phyloP scores from a whole-genome alignment of 2,329 filamentous ascomycete genomes.

The Metarhizium humberi region DNA sequence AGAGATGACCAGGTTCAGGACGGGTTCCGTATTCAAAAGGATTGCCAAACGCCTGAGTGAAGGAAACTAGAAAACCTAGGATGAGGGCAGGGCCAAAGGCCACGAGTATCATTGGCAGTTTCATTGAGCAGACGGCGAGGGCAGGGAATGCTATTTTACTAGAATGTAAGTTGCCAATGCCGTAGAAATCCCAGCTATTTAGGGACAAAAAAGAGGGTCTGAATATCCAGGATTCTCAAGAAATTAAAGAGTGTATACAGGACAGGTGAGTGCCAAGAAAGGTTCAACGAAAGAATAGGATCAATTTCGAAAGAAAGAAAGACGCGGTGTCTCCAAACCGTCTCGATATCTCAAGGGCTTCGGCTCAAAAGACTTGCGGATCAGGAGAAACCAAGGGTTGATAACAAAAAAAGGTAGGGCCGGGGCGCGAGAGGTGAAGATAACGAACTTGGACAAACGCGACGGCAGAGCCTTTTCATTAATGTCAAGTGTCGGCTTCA shows the following conservation, averaged over 20 bases:
- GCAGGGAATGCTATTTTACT: no score
- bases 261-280: background rate
- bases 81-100: background rate
- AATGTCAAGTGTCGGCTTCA: slow-evolving; percentile 1
- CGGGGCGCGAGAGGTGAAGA: background rate
- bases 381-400: slow-evolving; percentile 2
- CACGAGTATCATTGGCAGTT: background rate
- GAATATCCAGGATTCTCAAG: slow-evolving; percentile 3
- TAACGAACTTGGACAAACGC: background rate
- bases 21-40: background rate
- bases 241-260: background rate
- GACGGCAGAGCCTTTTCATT: background rate
- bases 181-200: background rate
- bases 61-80: slow-evolving; percentile 6
- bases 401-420: background rate
- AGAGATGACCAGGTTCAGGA: background rate
- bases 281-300: slow-evolving; percentile 2
- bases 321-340: slow-evolving; percentile 1
- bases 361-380: background rate
- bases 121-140: background rate
- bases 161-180: background rate
- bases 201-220: background rate
- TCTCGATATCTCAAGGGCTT: background rate
- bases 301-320: slow-evolving; percentile 4
- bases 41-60: background rate